A percentile compares a stretch with the other conserved stretches of the same genome.
These are phyloP conservation scores for Apophysomyces ossiformis DNA, from an alignment of 371 early-diverging fungal genomes.

Conservation along the genomic window DNA sequence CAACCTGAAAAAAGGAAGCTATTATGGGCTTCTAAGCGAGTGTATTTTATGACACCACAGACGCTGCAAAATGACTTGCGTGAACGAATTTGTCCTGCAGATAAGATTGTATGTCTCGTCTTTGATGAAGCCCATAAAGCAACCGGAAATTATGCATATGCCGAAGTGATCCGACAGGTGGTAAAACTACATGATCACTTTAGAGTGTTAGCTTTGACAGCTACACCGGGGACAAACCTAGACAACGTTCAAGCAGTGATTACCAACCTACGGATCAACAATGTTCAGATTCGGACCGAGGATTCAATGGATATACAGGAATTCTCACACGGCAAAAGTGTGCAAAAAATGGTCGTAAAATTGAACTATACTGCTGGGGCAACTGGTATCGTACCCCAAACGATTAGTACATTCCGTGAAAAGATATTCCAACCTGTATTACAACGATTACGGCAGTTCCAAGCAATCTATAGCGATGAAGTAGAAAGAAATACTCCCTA, in stretches of 20 bases:
- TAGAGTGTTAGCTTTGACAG: constrained; percentile 88
- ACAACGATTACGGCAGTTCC: constrained; percentile 45
- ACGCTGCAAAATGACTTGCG: constrained; percentile 85
- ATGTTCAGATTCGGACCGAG: constrained; percentile 89
- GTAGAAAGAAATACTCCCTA: constrained; percentile 49
- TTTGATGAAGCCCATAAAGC: constrained; percentile 96
- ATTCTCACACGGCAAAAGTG: constrained; percentile 70
- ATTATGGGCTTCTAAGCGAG: constrained; percentile 64
- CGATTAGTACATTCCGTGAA: constrained; percentile 33
- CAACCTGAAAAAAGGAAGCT: constrained; percentile 56
- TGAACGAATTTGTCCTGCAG: constrained; percentile 55
- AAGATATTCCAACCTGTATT: constrained; percentile 52
- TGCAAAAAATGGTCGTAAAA: constrained; percentile 69
- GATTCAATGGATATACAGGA: constrained; percentile 84
- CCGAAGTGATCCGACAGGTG: constrained; percentile 69
- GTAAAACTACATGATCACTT: constrained; percentile 56
- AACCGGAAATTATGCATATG: constrained; percentile 84
- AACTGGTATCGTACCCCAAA: constrained; percentile 41
- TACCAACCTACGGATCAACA: constrained; percentile 73
- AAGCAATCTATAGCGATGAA: constrained; percentile 49
- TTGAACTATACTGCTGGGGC: constrained; percentile 63
- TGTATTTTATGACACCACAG: constrained; percentile 93
- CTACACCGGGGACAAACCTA: constrained; percentile 86
- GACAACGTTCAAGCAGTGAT: constrained; percentile 82
- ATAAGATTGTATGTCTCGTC: constrained; percentile 73